phyloP scores from a whole-genome alignment of 371 early-diverging fungal genomes.

The Mucor saturninus region DNA sequence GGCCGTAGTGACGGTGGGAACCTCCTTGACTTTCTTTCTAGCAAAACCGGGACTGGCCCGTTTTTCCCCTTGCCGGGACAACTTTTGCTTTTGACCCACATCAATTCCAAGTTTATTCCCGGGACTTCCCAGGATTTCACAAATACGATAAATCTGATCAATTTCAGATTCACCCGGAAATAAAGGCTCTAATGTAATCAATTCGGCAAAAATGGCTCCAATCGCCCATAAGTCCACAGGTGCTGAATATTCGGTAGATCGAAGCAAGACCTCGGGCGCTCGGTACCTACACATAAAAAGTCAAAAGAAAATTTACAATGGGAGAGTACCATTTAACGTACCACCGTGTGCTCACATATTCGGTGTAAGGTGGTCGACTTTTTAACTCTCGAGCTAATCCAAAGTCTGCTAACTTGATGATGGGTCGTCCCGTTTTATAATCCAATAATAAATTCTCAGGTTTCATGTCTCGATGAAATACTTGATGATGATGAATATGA shows the following conservation, averaged over 20 bases:
- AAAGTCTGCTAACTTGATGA: constrained; percentile 94
- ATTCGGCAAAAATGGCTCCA: constrained; percentile 93
- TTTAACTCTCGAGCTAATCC: constrained; percentile 90
- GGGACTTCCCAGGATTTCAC: constrained; percentile 69
- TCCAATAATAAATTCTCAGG: constrained; percentile 83
- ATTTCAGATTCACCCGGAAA: constrained; percentile 95
- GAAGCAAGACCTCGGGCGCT: constrained; percentile 96
- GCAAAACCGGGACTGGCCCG: constrained; percentile 50
- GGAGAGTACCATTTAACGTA: no score
- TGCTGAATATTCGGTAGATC: constrained; percentile 86
- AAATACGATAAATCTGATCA: constrained; percentile 86
- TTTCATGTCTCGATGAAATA: constrained; percentile 96
- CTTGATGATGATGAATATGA: constrained; percentile 89
- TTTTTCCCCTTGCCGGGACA: constrained; percentile 19
- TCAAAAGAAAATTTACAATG: no score
- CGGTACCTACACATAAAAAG: constrained; percentile 82
- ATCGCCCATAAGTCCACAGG: constrained; percentile 99
- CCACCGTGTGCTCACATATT: constrained; percentile 97
- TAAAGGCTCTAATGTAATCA: constrained; percentile 83
- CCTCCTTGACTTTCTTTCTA: constrained; percentile 25
- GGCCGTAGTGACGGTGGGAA: neutral
- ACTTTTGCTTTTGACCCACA: constrained; percentile 20
- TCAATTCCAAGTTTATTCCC: constrained; percentile 27
- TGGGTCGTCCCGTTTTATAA: constrained; percentile 29
- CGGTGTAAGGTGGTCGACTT: constrained; percentile 85